Conservation (phyloP, 2,329 filamentous ascomycete species). For the Pestalotiopsis sp. region DNA sequence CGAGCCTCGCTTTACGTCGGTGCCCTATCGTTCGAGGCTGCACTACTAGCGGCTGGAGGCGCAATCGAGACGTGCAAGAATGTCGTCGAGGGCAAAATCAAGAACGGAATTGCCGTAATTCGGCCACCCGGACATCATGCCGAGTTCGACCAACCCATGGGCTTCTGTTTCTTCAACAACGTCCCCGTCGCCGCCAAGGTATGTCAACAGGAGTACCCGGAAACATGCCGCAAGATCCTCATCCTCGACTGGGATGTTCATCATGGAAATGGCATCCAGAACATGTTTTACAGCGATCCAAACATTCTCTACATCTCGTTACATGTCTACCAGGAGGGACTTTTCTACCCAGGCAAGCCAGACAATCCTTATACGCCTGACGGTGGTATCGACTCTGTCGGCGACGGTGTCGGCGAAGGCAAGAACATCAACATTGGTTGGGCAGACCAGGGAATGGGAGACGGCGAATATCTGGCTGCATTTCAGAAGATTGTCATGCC, state of each 20-base stretch:
- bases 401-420: conserved; percentile 56
- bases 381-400: conserved; percentile 63
- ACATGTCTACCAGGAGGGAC: conserved; percentile 83
- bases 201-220: conserved; percentile 80
- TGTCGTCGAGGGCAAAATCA: conserved; percentile 81
- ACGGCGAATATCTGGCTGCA: conserved; percentile 94
- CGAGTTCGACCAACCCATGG: conserved; percentile 82
- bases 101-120: conserved; percentile 95
- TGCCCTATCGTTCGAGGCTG: conserved; percentile 77
- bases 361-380: conserved; percentile 60
- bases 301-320: conserved; percentile 96
- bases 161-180: conserved; percentile 98
- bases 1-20: conserved; percentile 84
- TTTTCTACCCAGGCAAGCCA: conserved; percentile 79
- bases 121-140: conserved; percentile 95
- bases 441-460: conserved; percentile 81
- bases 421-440: conserved; percentile 70
- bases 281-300: conserved; percentile 92
- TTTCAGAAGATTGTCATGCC: conserved; percentile 98
- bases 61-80: conserved; percentile 95
- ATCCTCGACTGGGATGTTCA: conserved; percentile 91
- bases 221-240: conserved; percentile 82
- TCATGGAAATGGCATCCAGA: conserved; percentile 90
- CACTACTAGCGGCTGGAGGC: conserved; percentile 83
- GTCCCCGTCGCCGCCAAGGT: conserved; percentile 90